A percentile compares a stretch with the other conserved stretches of the same genome.
phyloP scores from a whole-genome alignment of 257 asterid species.

The Solanum dulcamara region DNA sequence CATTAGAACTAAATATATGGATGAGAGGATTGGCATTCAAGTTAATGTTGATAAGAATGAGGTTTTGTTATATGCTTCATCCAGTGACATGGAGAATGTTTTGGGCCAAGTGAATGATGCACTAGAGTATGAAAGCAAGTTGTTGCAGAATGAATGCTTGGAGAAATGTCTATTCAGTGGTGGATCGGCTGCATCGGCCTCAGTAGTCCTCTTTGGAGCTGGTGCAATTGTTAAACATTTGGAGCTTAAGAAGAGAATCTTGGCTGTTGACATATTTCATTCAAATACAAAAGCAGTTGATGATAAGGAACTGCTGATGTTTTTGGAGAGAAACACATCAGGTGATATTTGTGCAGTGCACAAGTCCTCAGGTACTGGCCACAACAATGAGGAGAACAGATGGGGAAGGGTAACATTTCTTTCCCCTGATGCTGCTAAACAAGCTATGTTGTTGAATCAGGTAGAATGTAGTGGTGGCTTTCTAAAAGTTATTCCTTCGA shows the following conservation, averaged over 20 bases:
- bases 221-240: conserved; percentile 86
- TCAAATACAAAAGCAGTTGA: conserved; percentile 30
- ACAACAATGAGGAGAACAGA: conserved; percentile 36
- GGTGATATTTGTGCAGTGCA: conserved; percentile 49
- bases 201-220: conserved; percentile 79
- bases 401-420: conserved; percentile 92
- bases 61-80: conserved; percentile 52
- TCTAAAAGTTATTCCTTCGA: conserved; percentile 50
- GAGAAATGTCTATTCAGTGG: conserved; percentile 59
- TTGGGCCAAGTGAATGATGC: conserved; percentile 30
- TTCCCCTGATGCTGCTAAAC: conserved; percentile 71
- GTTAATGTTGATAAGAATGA: conserved; percentile 63
- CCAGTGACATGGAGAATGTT: conserved; percentile 55
- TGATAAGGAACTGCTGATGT: conserved; percentile 56
- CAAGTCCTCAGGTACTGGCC: conserved; percentile 32
- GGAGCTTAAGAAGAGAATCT: conserved; percentile 68
- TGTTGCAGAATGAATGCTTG: conserved; percentile 63
- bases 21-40: conserved; percentile 57
- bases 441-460: conserved; percentile 35
- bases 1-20: conserved; percentile 43
- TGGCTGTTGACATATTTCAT: conserved; percentile 66
- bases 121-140: conserved; percentile 49
- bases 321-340: conserved; percentile 45
- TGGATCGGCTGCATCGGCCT: conserved; percentile 36
- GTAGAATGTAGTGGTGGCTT: conserved; percentile 40